Base-by-base conservation (phyloP, 257 asterid species). In the Osmanthus fragrans region DNA sequence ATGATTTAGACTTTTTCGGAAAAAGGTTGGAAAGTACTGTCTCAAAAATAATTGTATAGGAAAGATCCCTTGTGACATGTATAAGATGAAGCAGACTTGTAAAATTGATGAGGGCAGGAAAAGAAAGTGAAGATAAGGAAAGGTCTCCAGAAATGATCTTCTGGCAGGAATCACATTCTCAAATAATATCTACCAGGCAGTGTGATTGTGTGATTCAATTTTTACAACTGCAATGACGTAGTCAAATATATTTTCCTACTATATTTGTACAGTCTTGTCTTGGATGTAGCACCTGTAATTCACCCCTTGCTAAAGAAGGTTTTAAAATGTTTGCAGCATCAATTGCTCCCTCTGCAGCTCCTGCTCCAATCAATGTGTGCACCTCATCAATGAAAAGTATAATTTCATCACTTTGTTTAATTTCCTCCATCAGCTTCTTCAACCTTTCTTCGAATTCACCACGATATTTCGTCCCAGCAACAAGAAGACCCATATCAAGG, bases 401-500 rank as follows among this genome's bases (percentile, higher is more conserved):
- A 78, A 91, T 93, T 72, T 92, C 96, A 72, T 91, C 97, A 79
- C 95, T 95, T 83, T 93, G 97, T 80, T 89, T 95, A 33, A 93
- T 88, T 85, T 95, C 99, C 82, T 95, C 99, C 96, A 93, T 91
- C 84, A 95, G 82, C 85, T 90, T 93, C 88, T 92, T 95, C 73
- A 95, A 76, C 82, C 99, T 90, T 84, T 92, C 99, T 85, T 95
- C 99, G 85, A 95, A 95, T 86, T 95, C 99, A 84, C 99, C 99
- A 76, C 99, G 98, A 73, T 93, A 92, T 83, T 93, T 92, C 71
- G 98, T 93, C 72, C 99, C 99, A 73, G 99, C 97, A 73, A 95
- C 98, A 66, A 95, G 96, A 70, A 89, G 97, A 32, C 97, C 98
- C 96, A 93, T 95, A 83, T 95, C 99, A 66, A 95, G 85, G 49